Percentiles rank a stretch among this genome's conserved stretches.
Conservation (phyloP, 106 monocot species). For the Dendrobium catenatum region DNA sequence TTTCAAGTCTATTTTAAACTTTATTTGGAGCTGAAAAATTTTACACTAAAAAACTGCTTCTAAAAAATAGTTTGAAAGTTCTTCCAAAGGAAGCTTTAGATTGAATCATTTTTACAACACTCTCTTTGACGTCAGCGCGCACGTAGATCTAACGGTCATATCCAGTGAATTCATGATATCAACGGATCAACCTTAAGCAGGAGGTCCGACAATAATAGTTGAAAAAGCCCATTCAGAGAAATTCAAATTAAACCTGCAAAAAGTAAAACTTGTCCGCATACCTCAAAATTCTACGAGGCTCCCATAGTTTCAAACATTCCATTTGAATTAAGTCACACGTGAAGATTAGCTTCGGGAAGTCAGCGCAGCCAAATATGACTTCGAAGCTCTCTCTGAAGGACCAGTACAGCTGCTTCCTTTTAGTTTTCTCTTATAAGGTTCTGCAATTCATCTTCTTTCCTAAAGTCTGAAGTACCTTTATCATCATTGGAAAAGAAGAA, state of each 20-base stretch:
- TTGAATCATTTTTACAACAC: neutral
- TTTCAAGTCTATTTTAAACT: too few relatives aligned
- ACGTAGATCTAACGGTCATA: neutral
- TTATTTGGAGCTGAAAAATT: too few relatives aligned
- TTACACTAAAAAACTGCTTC: too few relatives aligned
- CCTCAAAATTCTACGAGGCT: neutral
- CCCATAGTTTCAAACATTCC: neutral
- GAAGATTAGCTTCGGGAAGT: neutral
- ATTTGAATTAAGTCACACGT: neutral
- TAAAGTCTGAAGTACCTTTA: neutral
- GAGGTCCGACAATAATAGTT: too few relatives aligned
- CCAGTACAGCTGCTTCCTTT: neutral
- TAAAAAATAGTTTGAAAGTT: too few relatives aligned
- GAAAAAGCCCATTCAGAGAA: too few relatives aligned
- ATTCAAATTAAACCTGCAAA: too few relatives aligned
- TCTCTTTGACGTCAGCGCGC: neutral
- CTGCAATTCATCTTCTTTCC: neutral
- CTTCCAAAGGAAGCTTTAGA: neutral
- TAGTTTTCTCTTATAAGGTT: neutral
- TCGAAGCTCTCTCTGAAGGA: neutral
- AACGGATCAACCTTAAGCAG: too few relatives aligned
- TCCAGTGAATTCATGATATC: neutral
- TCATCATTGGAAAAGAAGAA: neutral
- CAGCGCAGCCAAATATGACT: slow-evolving; percentile 5
- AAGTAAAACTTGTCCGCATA: neutral